Percentiles rank a stretch among this genome's conserved stretches.
These are phyloP conservation scores for Vitellaria paradoxa DNA, from an alignment of 179 eudicot species.

Conservation along the genomic window DNA sequence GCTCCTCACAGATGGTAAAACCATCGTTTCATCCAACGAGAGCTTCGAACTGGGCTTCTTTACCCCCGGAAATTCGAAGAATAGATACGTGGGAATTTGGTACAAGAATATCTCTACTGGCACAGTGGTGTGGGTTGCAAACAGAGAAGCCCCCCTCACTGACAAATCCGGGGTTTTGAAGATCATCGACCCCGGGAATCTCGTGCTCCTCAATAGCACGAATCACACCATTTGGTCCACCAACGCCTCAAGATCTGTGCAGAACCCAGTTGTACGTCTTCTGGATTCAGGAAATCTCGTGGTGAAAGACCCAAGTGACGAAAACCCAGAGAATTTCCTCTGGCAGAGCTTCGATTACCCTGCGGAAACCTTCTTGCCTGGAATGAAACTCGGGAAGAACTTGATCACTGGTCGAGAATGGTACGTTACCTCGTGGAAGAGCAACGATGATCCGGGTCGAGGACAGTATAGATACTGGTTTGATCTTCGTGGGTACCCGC, in stretches of 20 bases:
- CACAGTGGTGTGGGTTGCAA: constrained; percentile 22
- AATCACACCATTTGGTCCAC: constrained; percentile 12
- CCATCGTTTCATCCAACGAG: constrained; percentile 2
- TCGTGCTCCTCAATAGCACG: constrained; percentile 5
- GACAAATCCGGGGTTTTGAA: constrained; percentile 21
- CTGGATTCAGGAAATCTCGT: constrained; percentile 38
- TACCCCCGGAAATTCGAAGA: constrained; percentile 13
- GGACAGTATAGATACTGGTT: constrained; percentile 21
- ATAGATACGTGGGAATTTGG: background rate
- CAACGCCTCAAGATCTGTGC: background rate
- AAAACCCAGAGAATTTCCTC: constrained; percentile 3
- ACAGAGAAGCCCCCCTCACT: constrained; percentile 16
- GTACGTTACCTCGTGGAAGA: constrained; percentile 33
- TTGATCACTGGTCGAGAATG: constrained; percentile 23
- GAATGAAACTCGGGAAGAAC: constrained; percentile 38
- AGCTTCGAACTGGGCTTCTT: background rate
- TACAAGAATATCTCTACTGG: background rate
- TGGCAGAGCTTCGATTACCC: constrained; percentile 54
- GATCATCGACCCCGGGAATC: constrained; percentile 12
- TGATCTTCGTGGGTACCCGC: constrained; percentile 29
- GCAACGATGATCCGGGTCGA: constrained; percentile 29
- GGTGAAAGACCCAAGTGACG: constrained; percentile 19
- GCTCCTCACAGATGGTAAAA: background rate
- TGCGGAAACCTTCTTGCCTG: constrained; percentile 19
- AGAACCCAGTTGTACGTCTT: constrained; percentile 31